A percentile compares a stretch with the other conserved stretches of the same genome.
phyloP scores from a whole-genome alignment of 495 filamentous ascomycete genomes.

The Neurospora sp. region DNA sequence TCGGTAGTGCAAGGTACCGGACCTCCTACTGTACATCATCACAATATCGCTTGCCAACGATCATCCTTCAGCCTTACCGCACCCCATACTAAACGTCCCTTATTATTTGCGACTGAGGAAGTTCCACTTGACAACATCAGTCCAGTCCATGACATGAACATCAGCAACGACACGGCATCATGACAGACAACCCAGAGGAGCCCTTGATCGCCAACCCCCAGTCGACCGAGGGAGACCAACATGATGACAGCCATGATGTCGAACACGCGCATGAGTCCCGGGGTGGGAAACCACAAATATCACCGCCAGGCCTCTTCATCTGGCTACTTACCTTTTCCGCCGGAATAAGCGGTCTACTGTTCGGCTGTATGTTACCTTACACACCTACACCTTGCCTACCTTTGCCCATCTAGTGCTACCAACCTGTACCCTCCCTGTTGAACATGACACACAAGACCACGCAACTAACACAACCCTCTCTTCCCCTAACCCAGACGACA shows the following conservation, averaged over 20 bases:
- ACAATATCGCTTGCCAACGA: background rate
- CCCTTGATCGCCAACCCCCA: constrained; percentile 14
- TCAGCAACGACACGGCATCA: constrained; percentile 2
- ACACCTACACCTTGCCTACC: background rate
- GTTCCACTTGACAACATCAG: background rate
- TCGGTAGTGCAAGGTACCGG: background rate
- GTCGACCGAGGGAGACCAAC: background rate
- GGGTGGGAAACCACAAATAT: constrained; percentile 2
- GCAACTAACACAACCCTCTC: constrained; percentile 11
- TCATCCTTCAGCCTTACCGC: background rate
- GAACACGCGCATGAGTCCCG: background rate
- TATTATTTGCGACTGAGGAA: background rate
- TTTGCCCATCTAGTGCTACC: background rate
- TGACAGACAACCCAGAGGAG: constrained; percentile 14
- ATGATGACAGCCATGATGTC: background rate
- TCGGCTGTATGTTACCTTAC: constrained; percentile 62
- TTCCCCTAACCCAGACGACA: constrained; percentile 48
- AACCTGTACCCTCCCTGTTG: background rate
- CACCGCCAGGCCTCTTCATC: constrained; percentile 37
- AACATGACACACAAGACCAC: background rate
- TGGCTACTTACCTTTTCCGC: constrained; percentile 73
- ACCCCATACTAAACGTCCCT: background rate
- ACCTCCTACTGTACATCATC: background rate
- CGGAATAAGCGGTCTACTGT: constrained; percentile 75
- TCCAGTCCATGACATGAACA: background rate